phyloP scores from a whole-genome alignment of 805 yeast genomes.

The Pichia manshurica region DNA sequence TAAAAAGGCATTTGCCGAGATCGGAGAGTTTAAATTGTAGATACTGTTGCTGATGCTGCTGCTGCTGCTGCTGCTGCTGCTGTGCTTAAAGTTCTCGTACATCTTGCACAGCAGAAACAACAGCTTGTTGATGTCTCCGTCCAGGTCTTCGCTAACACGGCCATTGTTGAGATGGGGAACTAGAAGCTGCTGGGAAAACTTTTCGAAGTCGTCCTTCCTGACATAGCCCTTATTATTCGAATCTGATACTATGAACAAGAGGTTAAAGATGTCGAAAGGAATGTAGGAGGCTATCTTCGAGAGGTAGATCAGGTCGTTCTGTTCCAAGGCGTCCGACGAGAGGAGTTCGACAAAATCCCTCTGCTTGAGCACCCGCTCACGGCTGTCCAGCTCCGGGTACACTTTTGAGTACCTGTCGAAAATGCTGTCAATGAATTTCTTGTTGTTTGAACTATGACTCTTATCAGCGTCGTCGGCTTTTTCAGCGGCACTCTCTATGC shows the following conservation, averaged over 20 bases:
- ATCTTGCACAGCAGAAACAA: conserved; percentile 50
- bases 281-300: conserved; percentile 31
- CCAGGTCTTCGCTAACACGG: conserved; percentile 31
- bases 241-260: conserved; percentile 80
- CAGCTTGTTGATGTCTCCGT: conserved; percentile 42
- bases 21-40: conserved; percentile 3
- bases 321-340: conserved; percentile 33
- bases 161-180: conserved; percentile 1
- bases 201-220: conserved; percentile 57
- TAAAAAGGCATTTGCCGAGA: conserved; percentile 6
- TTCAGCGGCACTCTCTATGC: neutral
- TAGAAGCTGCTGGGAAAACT: conserved; percentile 50
- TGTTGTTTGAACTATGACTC: conserved; percentile 15
- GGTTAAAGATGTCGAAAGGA: conserved; percentile 54
- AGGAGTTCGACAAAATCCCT: conserved; percentile 39
- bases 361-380: conserved; percentile 28
- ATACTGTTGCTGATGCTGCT: neutral
- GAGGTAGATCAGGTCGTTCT: conserved; percentile 13
- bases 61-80: neutral
- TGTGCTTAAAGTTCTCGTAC: conserved; percentile 31
- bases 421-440: conserved; percentile 21
- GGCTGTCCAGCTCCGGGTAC: conserved; percentile 30
- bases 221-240: conserved; percentile 57
- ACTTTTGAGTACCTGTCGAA: conserved; percentile 38
- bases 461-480: neutral